Evolutionary conservation across 164 flowering plant species (phyloP).

Genomic region (Vitis vinifera): DNA sequence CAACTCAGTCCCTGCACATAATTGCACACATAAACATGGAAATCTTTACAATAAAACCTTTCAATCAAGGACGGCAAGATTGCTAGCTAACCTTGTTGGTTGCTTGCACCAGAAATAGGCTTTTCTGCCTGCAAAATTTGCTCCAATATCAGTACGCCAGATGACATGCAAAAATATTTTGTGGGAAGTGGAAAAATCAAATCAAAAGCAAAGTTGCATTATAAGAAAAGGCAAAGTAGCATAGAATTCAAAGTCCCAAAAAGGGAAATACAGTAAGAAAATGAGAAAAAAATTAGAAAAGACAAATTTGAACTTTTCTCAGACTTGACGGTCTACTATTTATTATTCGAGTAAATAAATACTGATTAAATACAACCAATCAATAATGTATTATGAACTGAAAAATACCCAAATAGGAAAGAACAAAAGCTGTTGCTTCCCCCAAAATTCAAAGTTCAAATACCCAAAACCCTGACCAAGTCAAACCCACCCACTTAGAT

Average conservation of each 20-base stretch:
- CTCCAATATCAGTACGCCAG: background rate
- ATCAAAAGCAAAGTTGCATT: conserved; percentile 11
- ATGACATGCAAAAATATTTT: background rate
- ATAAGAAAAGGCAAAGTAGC: conserved; percentile 2
- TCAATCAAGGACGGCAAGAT: background rate
- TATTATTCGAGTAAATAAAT: conserved; percentile 14
- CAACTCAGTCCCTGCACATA: conserved; percentile 45
- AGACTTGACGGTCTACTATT: conserved; percentile 21
- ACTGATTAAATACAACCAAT: conserved; percentile 11
- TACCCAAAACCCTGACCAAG: conserved; percentile 5
- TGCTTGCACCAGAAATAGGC: conserved; percentile 28
- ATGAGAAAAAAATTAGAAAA: conserved; percentile 21
- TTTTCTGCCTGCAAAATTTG: conserved; percentile 47
- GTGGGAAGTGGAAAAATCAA: background rate
- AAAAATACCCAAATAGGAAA: conserved; percentile 3
- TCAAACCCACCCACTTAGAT: conserved; percentile 13
- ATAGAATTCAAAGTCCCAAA: conserved; percentile 16
- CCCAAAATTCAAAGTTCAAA: background rate
- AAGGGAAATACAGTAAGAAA: conserved; percentile 11
- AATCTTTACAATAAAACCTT: background rate
- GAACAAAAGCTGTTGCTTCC: background rate
- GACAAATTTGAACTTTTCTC: conserved; percentile 43
- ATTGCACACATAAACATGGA: conserved; percentile 7
- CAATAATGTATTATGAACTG: conserved; percentile 7
- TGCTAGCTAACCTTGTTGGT: conserved; percentile 40